Evolutionary conservation across 2,329 filamentous ascomycete species (phyloP).

Genomic region (Trichoderma sp.): DNA sequence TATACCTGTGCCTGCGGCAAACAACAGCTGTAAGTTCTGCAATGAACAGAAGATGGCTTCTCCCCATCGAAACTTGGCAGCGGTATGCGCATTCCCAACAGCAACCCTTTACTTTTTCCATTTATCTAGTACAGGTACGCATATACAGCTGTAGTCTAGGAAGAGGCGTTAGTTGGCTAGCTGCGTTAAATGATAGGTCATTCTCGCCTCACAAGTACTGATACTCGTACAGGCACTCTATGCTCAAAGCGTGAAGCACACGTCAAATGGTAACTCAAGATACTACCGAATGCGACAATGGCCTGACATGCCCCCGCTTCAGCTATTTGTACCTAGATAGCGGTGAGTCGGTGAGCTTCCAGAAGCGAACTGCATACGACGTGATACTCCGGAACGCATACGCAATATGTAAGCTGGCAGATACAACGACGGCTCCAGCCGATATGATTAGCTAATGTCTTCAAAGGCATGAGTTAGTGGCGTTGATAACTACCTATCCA

Average conservation of each 20-base stretch:
- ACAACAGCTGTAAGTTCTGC: background rate
- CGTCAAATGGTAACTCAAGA: background rate
- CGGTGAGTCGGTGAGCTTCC: slow-evolving; percentile 24
- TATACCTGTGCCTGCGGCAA: background rate
- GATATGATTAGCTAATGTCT: background rate
- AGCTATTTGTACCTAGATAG: slow-evolving; percentile 13
- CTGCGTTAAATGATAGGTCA: background rate
- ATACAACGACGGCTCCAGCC: background rate
- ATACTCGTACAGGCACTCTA: background rate
- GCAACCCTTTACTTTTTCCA: background rate
- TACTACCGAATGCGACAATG: slow-evolving; percentile 10
- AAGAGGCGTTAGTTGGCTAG: background rate
- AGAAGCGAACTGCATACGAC: slow-evolving; percentile 7
- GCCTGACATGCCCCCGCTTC: slow-evolving; percentile 16
- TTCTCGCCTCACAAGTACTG: background rate
- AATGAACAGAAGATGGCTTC: background rate
- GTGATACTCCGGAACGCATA: background rate
- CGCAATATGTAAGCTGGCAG: slow-evolving; percentile 7
- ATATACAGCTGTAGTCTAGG: background rate
- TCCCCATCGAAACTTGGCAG: background rate
- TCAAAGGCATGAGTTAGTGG: background rate
- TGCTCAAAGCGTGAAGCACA: background rate
- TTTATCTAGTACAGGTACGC: background rate
- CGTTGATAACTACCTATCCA: background rate
- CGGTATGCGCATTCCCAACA: background rate